Evolutionary conservation across 2,329 filamentous ascomycete genomes (phyloP).

Genomic region (Aspergillus transmontanensis): DNA sequence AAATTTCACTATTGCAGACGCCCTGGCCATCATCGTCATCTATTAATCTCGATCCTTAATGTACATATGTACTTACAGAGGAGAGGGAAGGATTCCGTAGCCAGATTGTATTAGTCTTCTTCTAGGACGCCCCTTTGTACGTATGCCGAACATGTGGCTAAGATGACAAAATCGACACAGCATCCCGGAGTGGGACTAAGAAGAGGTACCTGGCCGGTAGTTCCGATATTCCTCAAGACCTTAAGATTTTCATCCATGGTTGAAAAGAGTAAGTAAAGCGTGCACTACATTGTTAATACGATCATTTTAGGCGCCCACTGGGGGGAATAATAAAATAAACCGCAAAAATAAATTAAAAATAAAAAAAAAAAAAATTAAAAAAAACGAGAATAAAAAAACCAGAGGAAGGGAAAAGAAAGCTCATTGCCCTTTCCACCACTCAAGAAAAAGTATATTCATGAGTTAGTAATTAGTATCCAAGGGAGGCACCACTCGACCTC

Average conservation of each 20-base stretch:
- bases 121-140: background rate
- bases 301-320: background rate
- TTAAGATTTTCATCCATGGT: background rate
- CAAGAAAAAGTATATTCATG: background rate
- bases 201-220: background rate
- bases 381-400: background rate
- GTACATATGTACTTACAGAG: background rate
- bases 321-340: background rate
- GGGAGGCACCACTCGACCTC: background rate
- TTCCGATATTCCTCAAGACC: background rate
- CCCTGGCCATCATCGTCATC: background rate
- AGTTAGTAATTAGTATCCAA: background rate
- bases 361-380: background rate
- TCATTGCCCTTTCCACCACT: background rate
- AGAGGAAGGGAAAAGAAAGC: background rate
- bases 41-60: background rate
- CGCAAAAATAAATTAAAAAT: background rate
- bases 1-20: background rate
- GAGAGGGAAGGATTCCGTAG: background rate
- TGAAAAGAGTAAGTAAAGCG: slow-evolving; percentile 1
- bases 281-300: background rate
- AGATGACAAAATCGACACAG: background rate
- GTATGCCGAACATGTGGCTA: background rate
- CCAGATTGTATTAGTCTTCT: background rate
- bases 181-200: background rate